Evolutionary conservation across 2,329 filamentous ascomycete genomes (phyloP), one percentile per base, ranked within the genome.

Genomic region (Dendrostoma leiphaemia): DNA sequence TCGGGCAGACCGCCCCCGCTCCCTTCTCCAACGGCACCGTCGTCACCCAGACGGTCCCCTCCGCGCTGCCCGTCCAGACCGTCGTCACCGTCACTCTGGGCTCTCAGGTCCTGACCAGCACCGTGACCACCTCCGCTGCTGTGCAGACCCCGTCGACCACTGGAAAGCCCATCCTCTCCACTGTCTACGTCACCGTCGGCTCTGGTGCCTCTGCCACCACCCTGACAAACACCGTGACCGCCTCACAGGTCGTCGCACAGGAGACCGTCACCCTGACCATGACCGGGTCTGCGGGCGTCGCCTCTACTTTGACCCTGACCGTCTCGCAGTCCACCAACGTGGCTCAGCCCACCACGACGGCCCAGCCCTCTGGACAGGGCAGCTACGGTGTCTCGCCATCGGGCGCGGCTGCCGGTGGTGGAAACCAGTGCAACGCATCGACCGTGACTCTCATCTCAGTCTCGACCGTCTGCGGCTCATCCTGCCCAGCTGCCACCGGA

Each of bases 11-110:
- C n/a, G 40, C 8, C 9, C 29, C 15, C 13, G 43, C 19, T 15
- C 19, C 26, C 35, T 6, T 2, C 26, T 47, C 43, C 13, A 41
- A 23, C 50, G 31, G 15, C 15, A 32, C 51, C 19, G 38, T 34
- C n/a, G 40, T 56, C 5, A 48, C 48, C 31, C 9, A 49, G 35
- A 54, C 51, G 0, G 35, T 54, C 10, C 47, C 31, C 3, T 54
- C 55, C 10, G 24, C 48, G 17, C 45, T 57, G n/a, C 55, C 55
- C 6, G 43, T 57, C 19, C 48, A 57, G 47, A 57, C 55, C 6
- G 29, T 57, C 15, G 37, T 57, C 23, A 57, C 55, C n/a, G 51
- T 57, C 17, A 57, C 55, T 8, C 19, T 57, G 1, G 55, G 55
- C 26, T 38, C 45, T 24, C 55, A 57, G 13, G 23, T 57, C 19